Conservation (phyloP, 441 rosid species). For the Euphorbia celastroides region DNA sequence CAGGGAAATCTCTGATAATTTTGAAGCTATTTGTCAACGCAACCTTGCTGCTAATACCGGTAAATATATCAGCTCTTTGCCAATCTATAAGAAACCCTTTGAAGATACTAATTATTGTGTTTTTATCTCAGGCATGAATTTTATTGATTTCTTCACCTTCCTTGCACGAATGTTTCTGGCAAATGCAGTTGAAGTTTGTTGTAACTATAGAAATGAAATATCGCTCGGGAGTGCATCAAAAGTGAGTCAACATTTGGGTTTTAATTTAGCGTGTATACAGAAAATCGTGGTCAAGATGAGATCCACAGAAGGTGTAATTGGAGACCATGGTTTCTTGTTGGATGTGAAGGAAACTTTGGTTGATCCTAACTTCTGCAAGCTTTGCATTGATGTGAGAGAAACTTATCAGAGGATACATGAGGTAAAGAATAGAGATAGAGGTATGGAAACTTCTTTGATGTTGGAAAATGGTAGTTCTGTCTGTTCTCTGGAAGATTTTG, state of each 20-base stretch:
- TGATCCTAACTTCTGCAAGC: conserved; percentile 47
- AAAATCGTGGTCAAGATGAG: conserved; percentile 47
- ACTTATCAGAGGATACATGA: conserved; percentile 43
- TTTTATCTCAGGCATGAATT: conserved; percentile 71
- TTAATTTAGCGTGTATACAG: conserved; percentile 46
- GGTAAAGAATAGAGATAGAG: conserved; percentile 23
- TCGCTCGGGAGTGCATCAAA: conserved; percentile 27
- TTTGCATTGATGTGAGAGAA: conserved; percentile 40
- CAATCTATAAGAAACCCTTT: no score
- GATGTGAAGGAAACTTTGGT: conserved; percentile 38
- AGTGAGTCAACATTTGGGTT: conserved; percentile 32
- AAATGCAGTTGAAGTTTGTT: conserved; percentile 38
- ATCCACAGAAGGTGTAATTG: conserved; percentile 33
- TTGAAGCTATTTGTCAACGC: conserved; percentile 84
- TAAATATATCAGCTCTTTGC: conserved; percentile 13
- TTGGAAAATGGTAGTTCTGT: conserved; percentile 25
- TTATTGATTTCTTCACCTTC: conserved; percentile 61
- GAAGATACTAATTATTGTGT: not conserved
- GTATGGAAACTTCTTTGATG: conserved; percentile 25
- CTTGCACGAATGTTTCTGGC: conserved; percentile 55
- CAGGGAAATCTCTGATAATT: conserved; percentile 83
- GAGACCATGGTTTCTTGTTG: conserved; percentile 26
- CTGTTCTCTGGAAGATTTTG: conserved; percentile 41
- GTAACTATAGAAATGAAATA: conserved; percentile 22
- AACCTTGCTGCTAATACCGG: conserved; percentile 97